These are phyloP conservation scores for Elsinoe fawcettii DNA, from an alignment of 2,329 filamentous ascomycete genomes.

Conservation along the genomic window DNA sequence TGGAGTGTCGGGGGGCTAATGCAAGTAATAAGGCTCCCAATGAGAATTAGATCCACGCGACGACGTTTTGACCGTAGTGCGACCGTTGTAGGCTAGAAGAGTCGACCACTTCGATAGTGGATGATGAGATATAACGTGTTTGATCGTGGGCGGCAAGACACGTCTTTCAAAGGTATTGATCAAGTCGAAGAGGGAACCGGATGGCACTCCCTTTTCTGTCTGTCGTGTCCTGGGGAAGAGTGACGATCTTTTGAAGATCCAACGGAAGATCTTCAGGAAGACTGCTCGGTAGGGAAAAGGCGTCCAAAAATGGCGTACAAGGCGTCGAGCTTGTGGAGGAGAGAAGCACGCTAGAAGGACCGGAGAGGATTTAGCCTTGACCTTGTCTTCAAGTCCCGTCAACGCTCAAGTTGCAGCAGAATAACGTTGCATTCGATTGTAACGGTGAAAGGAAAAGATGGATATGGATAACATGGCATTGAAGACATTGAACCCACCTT, in stretches of 20 bases:
- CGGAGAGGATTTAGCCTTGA: background rate
- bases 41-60: conserved; percentile 7
- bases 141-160: conserved; percentile 9
- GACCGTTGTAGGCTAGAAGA: conserved; percentile 15
- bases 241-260: background rate
- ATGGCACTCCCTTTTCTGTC: background rate
- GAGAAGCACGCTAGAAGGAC: conserved; percentile 11
- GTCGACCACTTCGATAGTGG: conserved; percentile 12
- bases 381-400: conserved; percentile 12
- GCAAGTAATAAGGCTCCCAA: conserved; percentile 11
- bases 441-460: background rate
- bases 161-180: background rate
- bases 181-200: background rate
- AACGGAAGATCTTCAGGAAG: conserved; percentile 5
- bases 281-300: background rate
- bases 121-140: conserved; percentile 11
- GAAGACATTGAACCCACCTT: background rate
- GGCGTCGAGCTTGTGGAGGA: background rate
- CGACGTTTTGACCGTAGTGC: conserved; percentile 12
- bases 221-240: background rate
- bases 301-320: background rate
- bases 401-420: conserved; percentile 3
- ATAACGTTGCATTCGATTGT: background rate
- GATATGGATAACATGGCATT: background rate
- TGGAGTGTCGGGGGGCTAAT: background rate